Conservation (phyloP, 2,329 filamentous ascomycete genomes). For the Epichloe gansuensis region DNA sequence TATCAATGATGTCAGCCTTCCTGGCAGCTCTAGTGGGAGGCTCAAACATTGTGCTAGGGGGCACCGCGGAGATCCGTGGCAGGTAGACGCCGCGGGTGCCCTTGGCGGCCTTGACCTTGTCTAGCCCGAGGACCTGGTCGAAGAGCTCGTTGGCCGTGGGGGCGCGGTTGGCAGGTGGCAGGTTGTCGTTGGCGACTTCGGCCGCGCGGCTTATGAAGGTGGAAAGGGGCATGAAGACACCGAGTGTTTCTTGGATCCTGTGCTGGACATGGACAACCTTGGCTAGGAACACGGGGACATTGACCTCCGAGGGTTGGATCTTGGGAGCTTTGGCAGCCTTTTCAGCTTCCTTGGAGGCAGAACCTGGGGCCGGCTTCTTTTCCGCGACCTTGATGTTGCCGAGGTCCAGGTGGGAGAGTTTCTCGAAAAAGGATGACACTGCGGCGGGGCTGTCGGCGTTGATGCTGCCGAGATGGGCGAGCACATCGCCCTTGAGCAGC, state of each 20-base stretch:
- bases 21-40: conserved; percentile 19
- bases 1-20: conserved; percentile 64
- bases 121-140: conserved; percentile 69
- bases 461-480: conserved; percentile 77
- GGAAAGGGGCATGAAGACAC: conserved; percentile 69
- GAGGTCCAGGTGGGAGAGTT: conserved; percentile 75
- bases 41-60: conserved; percentile 28
- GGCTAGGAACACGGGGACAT: conserved; percentile 64
- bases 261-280: conserved; percentile 71
- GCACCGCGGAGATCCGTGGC: conserved; percentile 54
- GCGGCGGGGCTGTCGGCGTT: conserved; percentile 56
- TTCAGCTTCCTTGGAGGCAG: conserved; percentile 25
- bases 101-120: conserved; percentile 31
- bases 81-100: conserved; percentile 50
- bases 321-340: conserved; percentile 28
- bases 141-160: conserved; percentile 75
- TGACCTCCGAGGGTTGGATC: conserved; percentile 43
- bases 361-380: conserved; percentile 27
- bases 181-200: conserved; percentile 74
- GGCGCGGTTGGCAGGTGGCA: conserved; percentile 51
- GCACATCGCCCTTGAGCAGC: conserved; percentile 86
- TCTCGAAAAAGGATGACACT: conserved; percentile 57
- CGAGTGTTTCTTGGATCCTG: conserved; percentile 63
- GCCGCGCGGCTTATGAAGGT: conserved; percentile 78
- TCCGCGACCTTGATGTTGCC: conserved; percentile 82